Base-by-base conservation (phyloP, 2,329 filamentous ascomycete species). In the Ceratocystis diversiconidia region DNA sequence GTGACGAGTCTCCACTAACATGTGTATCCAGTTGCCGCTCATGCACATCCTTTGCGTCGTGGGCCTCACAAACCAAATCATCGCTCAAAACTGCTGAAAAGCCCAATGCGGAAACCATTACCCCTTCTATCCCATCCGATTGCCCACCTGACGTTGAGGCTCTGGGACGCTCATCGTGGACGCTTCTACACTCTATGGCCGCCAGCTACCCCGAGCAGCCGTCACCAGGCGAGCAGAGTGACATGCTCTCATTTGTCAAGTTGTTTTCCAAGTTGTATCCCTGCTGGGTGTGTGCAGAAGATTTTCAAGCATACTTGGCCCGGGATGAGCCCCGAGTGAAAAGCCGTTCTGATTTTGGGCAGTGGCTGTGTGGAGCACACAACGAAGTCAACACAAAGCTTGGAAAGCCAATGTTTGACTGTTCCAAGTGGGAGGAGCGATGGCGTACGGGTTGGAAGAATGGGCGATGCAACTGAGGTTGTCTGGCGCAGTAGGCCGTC, bases 241-340 rank as follows among this genome's bases (percentile, higher is more conserved):
- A 96, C 70, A 87, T 95, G 70, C 79, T 80, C 65, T 80, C 83
- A 63, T 97, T 99, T 76, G 80, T 99, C 71, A 77, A 79, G 28
- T 79, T 91, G 1, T 95, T 99, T 74, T 86, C 89, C 30, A 88
- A 87, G 70, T 76, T 97, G 22, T 99, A 99, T 73, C 94, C 94
- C 3, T 99, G 94, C 79, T 96, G 92, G 90, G 83, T 88, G 2
- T 99, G 94, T 75, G 94, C 92, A 43, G 88, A 92, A 68, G 92
- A 97, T 73, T 96, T 99, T 74, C 87, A 87, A 74, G 74, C 74
- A 0, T 97, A 92, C 81, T 86, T 97, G 78, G 82, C 80, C 69
- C 76, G 84, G 46, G 82, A 85, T 66, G 87, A 90, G 70, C 66
- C 66, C n/a, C 44, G 30, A n/a, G 66, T 67, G 6, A 48, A 30